These are phyloP conservation scores for Parietichytrium sp. DNA, from an alignment of 108 stramenopile genomes.

Conservation along the genomic window DNA sequence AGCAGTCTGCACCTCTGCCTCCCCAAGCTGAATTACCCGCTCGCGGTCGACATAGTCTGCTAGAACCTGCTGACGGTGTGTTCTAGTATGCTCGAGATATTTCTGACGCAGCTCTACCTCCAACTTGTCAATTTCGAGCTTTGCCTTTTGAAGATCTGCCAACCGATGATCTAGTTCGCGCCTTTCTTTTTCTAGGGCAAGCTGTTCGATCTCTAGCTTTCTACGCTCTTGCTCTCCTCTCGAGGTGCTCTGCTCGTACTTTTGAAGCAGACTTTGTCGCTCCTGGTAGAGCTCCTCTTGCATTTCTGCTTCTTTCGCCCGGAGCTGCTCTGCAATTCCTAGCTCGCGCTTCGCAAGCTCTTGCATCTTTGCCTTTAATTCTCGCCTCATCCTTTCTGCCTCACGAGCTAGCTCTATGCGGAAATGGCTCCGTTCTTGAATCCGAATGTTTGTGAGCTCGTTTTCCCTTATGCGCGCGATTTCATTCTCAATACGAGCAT, in stretches of 20 bases:
- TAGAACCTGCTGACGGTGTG: not conserved
- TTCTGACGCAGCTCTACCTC: not conserved
- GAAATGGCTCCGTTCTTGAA: not conserved
- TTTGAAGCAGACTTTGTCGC: not conserved
- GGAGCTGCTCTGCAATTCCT: not conserved
- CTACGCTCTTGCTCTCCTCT: not conserved
- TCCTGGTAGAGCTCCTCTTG: conserved; percentile 4
- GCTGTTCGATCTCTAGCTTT: not conserved
- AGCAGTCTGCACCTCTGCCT: not conserved
- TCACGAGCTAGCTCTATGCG: conserved; percentile 2
- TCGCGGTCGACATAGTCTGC: conserved; percentile 12
- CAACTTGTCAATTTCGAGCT: not conserved
- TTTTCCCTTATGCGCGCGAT: not conserved
- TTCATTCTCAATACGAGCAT: not conserved
- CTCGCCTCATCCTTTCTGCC: not conserved
- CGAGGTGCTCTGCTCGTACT: not conserved
- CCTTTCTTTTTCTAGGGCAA: not conserved
- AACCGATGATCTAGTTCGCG: not conserved
- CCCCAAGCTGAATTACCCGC: not conserved
- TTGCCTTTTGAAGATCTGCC: not conserved
- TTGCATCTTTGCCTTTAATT: not conserved
- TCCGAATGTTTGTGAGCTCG: not conserved
- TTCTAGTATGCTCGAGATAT: not conserved
- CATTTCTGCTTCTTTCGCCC: not conserved
- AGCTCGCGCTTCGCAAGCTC: not conserved